These are phyloP conservation scores for Macrophomina phaseolina DNA, from an alignment of 2,329 filamentous ascomycete genomes.

Conservation along the genomic window DNA sequence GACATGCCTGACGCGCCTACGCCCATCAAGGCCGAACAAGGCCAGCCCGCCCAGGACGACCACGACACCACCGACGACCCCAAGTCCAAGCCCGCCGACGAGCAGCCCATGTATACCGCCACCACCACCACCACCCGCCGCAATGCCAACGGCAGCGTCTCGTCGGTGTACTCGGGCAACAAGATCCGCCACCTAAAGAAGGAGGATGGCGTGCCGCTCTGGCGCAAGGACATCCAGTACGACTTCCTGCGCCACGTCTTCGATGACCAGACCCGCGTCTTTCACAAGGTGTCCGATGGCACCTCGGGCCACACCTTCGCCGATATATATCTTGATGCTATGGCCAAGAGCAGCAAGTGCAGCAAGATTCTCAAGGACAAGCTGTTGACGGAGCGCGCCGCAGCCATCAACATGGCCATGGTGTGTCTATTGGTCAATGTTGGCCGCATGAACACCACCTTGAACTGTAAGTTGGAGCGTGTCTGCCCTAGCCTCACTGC, in stretches of 20 bases:
- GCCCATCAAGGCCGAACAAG: conserved; percentile 36
- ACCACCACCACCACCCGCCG: conserved; percentile 60
- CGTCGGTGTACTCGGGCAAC: conserved; percentile 70
- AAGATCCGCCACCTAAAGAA: conserved; percentile 89
- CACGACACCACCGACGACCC: conserved; percentile 38
- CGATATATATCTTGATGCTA: conserved; percentile 96
- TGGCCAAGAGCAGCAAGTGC: conserved; percentile 98
- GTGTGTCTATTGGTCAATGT: conserved; percentile 97
- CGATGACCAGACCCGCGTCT: conserved; percentile 75
- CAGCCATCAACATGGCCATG: conserved; percentile 98
- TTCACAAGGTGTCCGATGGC: conserved; percentile 89
- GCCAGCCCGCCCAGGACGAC: conserved; percentile 40
- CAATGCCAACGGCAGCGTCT: conserved; percentile 69
- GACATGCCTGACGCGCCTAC: conserved; percentile 31
- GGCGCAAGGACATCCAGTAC: conserved; percentile 87
- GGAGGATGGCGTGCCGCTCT: conserved; percentile 84
- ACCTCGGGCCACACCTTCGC: conserved; percentile 80
- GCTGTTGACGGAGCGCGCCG: conserved; percentile 86
- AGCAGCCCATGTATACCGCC: conserved; percentile 51
- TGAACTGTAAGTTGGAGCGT: conserved; percentile 74
- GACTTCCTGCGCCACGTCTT: conserved; percentile 84
- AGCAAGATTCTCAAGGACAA: conserved; percentile 99
- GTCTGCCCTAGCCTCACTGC: conserved; percentile 17
- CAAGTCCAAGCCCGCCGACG: conserved; percentile 36
- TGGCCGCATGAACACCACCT: conserved; percentile 96